These are phyloP conservation scores for Nasturtium officinale DNA, from an alignment of 345 rosid species.

Conservation along the genomic window DNA sequence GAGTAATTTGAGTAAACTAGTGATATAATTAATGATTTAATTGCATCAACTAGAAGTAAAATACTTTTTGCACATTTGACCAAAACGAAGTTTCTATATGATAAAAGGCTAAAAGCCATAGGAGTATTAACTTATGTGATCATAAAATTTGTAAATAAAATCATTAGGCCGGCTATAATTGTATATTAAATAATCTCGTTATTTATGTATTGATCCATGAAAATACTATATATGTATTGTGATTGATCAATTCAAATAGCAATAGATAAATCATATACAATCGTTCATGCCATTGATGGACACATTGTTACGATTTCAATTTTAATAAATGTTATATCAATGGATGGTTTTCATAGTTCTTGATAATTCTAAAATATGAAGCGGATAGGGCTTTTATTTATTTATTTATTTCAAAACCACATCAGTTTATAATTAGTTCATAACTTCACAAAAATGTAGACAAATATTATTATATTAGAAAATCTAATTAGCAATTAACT, in stretches of 20 bases:
- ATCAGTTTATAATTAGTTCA: not conserved
- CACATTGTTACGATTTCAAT: slow-evolving; percentile 3
- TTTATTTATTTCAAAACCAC: not conserved
- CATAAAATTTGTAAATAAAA: not conserved
- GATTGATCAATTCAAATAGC: not conserved
- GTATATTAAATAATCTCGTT: slow-evolving; percentile 16
- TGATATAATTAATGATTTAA: not conserved
- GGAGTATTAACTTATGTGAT: not conserved
- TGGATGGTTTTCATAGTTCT: not conserved
- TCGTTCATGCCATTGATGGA: not conserved
- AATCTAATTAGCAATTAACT: not conserved
- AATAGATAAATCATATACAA: not conserved
- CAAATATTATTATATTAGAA: not conserved
- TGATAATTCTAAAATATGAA: not conserved
- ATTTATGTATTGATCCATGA: not conserved
- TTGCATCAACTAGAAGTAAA: slow-evolving; percentile 27
- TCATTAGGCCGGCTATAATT: slow-evolving; percentile 22
- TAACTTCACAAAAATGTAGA: not conserved
- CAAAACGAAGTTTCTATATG: slow-evolving; percentile 21
- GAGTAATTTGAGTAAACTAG: not conserved
- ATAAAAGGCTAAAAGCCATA: slow-evolving; percentile 5
- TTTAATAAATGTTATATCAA: not conserved
- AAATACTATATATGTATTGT: not conserved
- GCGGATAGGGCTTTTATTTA: not conserved
- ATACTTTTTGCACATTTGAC: slow-evolving; percentile 33